These are phyloP conservation scores for Ganoderma boninense DNA, from an alignment of 1,284 basidiomycete species.

Conservation along the genomic window DNA sequence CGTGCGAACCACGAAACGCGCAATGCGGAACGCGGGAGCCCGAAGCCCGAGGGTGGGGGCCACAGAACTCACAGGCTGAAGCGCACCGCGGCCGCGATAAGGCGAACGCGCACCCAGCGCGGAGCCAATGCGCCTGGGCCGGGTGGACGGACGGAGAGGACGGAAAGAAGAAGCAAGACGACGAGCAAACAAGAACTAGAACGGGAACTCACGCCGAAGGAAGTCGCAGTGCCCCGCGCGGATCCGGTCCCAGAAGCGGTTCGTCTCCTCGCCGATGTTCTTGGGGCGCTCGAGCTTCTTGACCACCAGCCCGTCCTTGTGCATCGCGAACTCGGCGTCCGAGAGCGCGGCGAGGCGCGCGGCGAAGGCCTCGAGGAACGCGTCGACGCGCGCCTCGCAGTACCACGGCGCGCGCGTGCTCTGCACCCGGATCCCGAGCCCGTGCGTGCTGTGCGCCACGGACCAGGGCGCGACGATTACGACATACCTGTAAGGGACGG, in stretches of 20 bases:
- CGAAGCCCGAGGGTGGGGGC: not conserved
- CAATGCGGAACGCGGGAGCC: not conserved
- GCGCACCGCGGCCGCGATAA: no score
- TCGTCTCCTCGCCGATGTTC: constrained; percentile 40
- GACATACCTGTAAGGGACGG: constrained; percentile 35
- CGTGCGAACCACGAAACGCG: not conserved
- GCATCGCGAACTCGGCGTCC: constrained; percentile 28
- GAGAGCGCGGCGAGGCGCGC: constrained; percentile 32
- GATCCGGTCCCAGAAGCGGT: constrained; percentile 40
- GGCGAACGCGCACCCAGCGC: not conserved
- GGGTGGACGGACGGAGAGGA: not conserved
- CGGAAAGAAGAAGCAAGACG: constrained; percentile 6
- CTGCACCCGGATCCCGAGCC: constrained; percentile 40
- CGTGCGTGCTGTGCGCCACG: constrained; percentile 34
- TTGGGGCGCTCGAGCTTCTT: constrained; percentile 38
- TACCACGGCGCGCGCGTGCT: constrained; percentile 36
- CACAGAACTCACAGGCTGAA: not conserved
- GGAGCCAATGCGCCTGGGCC: no score
- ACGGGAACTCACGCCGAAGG: constrained; percentile 32
- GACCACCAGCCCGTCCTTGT: constrained; percentile 40
- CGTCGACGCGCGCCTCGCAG: constrained; percentile 40
- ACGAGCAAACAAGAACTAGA: not conserved
- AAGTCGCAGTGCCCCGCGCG: constrained; percentile 40
- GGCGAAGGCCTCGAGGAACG: constrained; percentile 37
- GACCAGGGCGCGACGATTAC: constrained; percentile 34